Evolutionary conservation across 495 filamentous ascomycete species (phyloP), one percentile per base, ranked within the genome.

Genomic region (Trichoderma virens): DNA sequence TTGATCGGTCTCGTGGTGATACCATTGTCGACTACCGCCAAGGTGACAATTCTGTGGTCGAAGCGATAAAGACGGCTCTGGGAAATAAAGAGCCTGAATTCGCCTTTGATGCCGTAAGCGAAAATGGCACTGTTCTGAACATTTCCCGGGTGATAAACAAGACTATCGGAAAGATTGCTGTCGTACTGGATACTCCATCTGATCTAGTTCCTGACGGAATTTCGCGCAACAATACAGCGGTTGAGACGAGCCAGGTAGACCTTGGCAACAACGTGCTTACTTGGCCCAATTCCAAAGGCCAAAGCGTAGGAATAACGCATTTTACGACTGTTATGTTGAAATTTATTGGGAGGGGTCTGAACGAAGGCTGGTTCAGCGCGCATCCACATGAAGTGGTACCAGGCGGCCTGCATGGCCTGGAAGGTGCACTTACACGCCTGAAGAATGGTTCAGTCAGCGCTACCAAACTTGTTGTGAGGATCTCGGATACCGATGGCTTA

Each of bases 21-120:
- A 72, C 76, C 0, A 75, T 92, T 20, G 67, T 92, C 62, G 90
- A 92, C 74, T 92, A 93, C 69, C 86, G 89, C 23, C 72, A 76
- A 0, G 85, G 86, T 13, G 74, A 85, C 56, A 80, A 80, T 0
- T 77, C 82, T 3, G 75, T 89, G 27, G 75, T 87, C 0, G 64
- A 73, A 11, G 77, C 72, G 18, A 72, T 89, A 65, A 75, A 78
- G 59, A 76, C 79, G 18, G 84, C 83, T 0, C 66, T 83, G 28
- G 70, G 74, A 7, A 70, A 62, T 6, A 69, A 61, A 8, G 62
- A 64, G 13, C 25, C 76, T 16, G 38, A 67, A 11, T 75, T 88
- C 65, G 86, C 84, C 0, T 80, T 82, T 41, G 89, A 92, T 68
- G 85, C 86, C 0, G 79, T 87, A 4, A 74, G 77, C 20, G 81